Conservation (phyloP, 2,329 filamentous ascomycete species). For the Diaporthe aspalathi region DNA sequence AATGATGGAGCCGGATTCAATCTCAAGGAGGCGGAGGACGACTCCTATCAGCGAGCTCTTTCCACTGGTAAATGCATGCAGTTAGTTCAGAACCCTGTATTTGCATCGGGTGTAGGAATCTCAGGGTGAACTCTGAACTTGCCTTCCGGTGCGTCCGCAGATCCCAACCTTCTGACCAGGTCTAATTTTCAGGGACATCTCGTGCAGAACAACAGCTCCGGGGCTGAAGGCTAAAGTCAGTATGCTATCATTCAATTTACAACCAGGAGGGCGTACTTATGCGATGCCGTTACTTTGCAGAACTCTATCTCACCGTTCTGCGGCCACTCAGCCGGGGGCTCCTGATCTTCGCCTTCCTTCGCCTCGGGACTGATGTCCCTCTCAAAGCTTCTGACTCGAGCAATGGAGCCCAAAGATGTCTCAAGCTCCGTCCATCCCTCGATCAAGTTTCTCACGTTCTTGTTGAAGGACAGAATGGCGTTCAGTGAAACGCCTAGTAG, state of each 20-base stretch:
- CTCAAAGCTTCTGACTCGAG: constrained; percentile 47
- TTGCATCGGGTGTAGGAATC: not conserved
- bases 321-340: constrained; percentile 45
- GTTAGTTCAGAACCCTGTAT: not conserved
- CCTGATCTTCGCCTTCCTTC: not conserved
- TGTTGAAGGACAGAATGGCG: constrained; percentile 49
- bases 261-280: constrained; percentile 34
- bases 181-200: constrained; percentile 45
- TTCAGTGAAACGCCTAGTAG: constrained; percentile 51
- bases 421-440: constrained; percentile 50
- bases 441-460: constrained; percentile 48
- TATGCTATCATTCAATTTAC: not conserved
- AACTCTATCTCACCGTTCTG: constrained; percentile 44
- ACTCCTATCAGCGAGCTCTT: constrained; percentile 58
- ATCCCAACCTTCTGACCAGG: constrained; percentile 41
- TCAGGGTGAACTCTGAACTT: constrained; percentile 37
- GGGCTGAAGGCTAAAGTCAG: constrained; percentile 37
- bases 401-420: constrained; percentile 48
- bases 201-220: constrained; percentile 42
- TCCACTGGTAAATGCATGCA: constrained; percentile 48
- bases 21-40: constrained; percentile 62
- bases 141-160: constrained; percentile 63
- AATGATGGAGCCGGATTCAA: constrained; percentile 54
- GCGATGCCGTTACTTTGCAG: constrained; percentile 45
- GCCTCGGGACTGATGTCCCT: constrained; percentile 41